These are phyloP conservation scores for Trichoderma asperelloides DNA, from an alignment of 495 filamentous ascomycete genomes.

Conservation along the genomic window DNA sequence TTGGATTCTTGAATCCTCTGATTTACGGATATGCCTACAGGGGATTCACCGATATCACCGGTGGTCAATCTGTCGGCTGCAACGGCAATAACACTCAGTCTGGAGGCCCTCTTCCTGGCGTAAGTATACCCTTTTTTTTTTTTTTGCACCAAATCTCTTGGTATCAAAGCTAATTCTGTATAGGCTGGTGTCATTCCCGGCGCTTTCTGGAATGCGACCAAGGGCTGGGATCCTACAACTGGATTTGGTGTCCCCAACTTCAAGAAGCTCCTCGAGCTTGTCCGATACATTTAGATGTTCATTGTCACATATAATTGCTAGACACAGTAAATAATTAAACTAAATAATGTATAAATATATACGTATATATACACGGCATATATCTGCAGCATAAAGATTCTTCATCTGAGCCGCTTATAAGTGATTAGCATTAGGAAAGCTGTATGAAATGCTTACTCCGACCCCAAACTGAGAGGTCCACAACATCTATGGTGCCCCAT, in stretches of 20 bases:
- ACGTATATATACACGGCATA: too few relatives aligned
- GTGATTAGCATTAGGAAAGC: too few relatives aligned
- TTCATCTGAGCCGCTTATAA: too few relatives aligned
- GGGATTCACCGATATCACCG: constrained; percentile 40
- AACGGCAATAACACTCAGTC: not conserved
- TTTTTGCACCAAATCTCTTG: not conserved
- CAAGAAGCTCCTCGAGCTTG: constrained; percentile 16
- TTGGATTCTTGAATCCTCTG: constrained; percentile 66
- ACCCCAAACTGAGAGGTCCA: too few relatives aligned
- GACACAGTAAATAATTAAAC: too few relatives aligned
- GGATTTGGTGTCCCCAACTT: constrained; percentile 27
- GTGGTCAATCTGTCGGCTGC: not conserved
- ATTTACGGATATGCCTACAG: constrained; percentile 43
- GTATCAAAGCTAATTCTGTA: not conserved
- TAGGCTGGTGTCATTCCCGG: constrained; percentile 11
- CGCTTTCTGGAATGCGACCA: constrained; percentile 20
- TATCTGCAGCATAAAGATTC: too few relatives aligned
- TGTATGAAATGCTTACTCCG: too few relatives aligned
- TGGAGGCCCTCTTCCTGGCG: not conserved
- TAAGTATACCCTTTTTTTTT: not conserved
- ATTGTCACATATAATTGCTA: not conserved
- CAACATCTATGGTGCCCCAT: too few relatives aligned
- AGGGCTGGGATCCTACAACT: constrained; percentile 21
- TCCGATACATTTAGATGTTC: not conserved
- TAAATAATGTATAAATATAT: too few relatives aligned